Evolutionary conservation across 2,329 filamentous ascomycete genomes (phyloP).

Genomic region (Exophiala phaeomuriformis): DNA sequence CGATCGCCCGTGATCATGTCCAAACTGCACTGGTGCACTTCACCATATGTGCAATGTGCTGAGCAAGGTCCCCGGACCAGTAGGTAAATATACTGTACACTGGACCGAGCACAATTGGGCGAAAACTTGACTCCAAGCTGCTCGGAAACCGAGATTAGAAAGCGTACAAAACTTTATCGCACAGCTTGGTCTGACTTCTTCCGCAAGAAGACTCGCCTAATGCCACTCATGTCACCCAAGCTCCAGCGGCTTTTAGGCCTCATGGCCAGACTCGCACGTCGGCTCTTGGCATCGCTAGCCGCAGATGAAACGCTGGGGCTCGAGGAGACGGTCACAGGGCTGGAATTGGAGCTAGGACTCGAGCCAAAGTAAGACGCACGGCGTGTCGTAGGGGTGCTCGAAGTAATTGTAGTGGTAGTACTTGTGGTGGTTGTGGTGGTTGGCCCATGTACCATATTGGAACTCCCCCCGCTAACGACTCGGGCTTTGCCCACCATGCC

Average conservation of each 20-base stretch:
- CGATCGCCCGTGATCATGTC: too few relatives aligned
- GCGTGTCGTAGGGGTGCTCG: conserved; percentile 10
- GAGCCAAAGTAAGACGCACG: conserved; percentile 8
- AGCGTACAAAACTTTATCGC: too few relatives aligned
- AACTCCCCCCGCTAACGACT: conserved; percentile 21
- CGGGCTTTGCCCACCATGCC: conserved; percentile 41
- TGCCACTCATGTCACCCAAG: conserved; percentile 25
- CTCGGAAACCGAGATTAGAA: too few relatives aligned
- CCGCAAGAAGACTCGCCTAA: conserved; percentile 26
- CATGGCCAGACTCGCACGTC: conserved; percentile 4
- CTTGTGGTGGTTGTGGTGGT: conserved; percentile 22
- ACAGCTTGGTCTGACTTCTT: conserved; percentile 16
- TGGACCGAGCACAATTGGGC: too few relatives aligned
- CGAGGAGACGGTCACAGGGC: conserved; percentile 10
- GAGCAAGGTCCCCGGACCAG: too few relatives aligned
- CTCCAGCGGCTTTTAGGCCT: conserved; percentile 21
- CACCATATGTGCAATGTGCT: too few relatives aligned
- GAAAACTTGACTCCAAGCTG: too few relatives aligned
- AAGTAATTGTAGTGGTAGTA: conserved; percentile 8
- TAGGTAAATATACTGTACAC: too few relatives aligned
- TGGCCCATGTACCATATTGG: conserved; percentile 12
- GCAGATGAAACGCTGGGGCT: conserved; percentile 13
- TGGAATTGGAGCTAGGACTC: conserved; percentile 10
- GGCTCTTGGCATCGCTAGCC: conserved; percentile 6
- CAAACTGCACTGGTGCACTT: too few relatives aligned